Evolutionary conservation across 805 yeast species (phyloP).

Genomic region (Zygoascus biomembranicola): DNA sequence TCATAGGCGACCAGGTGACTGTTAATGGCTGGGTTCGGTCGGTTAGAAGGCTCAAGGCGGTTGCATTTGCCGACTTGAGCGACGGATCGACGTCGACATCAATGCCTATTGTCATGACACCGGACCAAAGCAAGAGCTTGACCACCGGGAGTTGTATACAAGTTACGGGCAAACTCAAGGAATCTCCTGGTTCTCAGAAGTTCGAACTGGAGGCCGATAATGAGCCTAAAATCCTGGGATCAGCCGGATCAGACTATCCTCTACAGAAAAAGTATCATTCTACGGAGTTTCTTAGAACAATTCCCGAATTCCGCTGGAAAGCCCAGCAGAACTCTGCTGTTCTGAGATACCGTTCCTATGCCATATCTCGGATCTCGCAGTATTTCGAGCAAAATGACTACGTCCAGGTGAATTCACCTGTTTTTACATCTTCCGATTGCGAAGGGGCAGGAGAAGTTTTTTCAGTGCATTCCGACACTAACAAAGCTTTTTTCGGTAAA

Average conservation of each 20-base stretch:
- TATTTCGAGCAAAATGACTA: conserved; percentile 52
- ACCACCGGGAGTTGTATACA: conserved; percentile 41
- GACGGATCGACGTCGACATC: conserved; percentile 64
- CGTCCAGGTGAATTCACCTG: conserved; percentile 74
- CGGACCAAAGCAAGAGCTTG: conserved; percentile 18
- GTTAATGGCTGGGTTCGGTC: conserved; percentile 72
- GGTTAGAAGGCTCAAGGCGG: conserved; percentile 61
- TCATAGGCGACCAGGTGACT: conserved; percentile 24
- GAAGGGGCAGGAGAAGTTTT: conserved; percentile 97
- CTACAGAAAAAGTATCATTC: conserved; percentile 74
- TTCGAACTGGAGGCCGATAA: conserved; percentile 40
- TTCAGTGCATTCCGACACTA: conserved; percentile 32
- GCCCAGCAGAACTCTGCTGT: conserved; percentile 57
- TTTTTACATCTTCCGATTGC: conserved; percentile 83
- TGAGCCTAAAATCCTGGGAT: conserved; percentile 44
- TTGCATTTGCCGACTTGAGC: conserved; percentile 68
- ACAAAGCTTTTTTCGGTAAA: conserved; percentile 34
- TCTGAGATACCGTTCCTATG: conserved; percentile 61
- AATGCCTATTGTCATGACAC: conserved; percentile 45
- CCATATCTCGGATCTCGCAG: conserved; percentile 44
- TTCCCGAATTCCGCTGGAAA: conserved; percentile 75
- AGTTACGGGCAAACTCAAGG: conserved; percentile 36
- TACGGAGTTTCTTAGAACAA: conserved; percentile 53
- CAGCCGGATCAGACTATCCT: conserved; percentile 59
- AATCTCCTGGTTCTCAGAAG: conserved; percentile 45